Evolutionary conservation across 441 rosid species (phyloP).

Genomic region (Viola pubescens): DNA sequence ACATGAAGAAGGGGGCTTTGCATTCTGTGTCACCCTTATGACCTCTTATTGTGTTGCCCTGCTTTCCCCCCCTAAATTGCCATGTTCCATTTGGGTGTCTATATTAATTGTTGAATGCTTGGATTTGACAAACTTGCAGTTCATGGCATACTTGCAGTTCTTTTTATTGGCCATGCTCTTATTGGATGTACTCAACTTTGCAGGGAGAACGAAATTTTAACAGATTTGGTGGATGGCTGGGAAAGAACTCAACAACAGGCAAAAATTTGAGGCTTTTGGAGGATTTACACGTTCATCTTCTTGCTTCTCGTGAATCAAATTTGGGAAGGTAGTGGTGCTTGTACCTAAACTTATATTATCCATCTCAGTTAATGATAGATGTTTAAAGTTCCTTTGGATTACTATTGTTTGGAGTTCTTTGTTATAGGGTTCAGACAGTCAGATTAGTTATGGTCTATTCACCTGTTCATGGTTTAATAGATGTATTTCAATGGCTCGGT

Average conservation of each 20-base stretch:
- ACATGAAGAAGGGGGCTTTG: no score
- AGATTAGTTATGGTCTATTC: no score
- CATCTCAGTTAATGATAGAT: no score
- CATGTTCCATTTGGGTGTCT: no score
- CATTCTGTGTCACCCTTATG: no score
- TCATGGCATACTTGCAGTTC: background rate
- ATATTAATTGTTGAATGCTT: background rate
- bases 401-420: no score
- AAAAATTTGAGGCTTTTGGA: conserved; percentile 87
- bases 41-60: no score
- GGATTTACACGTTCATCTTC: conserved; percentile 88
- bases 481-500: no score
- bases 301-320: conserved; percentile 83
- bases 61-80: no score
- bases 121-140: background rate
- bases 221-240: conserved; percentile 97
- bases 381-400: no score
- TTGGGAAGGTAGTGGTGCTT: conserved; percentile 56
- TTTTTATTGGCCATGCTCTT: conserved; percentile 5
- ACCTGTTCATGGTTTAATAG: no score
- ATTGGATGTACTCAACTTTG: conserved; percentile 8
- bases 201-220: conserved; percentile 96
- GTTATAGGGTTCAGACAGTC: no score
- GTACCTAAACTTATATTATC: background rate
- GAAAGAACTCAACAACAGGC: conserved; percentile 85